A percentile compares a stretch with the other conserved stretches of the same genome.
phyloP scores from a whole-genome alignment of 306 rosid genomes.

The Citrullus mucosospermus region DNA sequence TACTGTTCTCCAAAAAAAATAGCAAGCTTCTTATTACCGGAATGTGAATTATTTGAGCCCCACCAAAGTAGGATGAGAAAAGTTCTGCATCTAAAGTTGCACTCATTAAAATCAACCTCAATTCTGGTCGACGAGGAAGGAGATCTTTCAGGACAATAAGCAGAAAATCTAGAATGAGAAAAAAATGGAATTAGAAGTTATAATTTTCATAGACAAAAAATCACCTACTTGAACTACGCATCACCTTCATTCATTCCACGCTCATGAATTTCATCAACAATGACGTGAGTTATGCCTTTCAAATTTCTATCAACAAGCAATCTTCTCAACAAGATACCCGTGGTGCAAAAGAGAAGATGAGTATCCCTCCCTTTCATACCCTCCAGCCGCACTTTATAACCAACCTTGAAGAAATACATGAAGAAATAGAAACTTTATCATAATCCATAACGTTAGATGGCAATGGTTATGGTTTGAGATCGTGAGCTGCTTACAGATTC shows the following conservation, averaged over 20 bases:
- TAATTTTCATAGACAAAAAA: constrained; percentile 13
- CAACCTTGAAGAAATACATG: constrained; percentile 44
- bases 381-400: constrained; percentile 93
- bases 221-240: constrained; percentile 11
- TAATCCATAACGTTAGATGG: constrained; percentile 1
- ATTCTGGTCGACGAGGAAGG: constrained; percentile 73
- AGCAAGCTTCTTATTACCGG: constrained; percentile 33
- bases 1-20: not conserved
- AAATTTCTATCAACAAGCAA: constrained; percentile 77
- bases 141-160: constrained; percentile 91
- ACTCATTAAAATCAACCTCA: constrained; percentile 88
- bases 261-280: constrained; percentile 98
- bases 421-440: constrained; percentile 10
- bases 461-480: not conserved
- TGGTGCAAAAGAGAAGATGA: constrained; percentile 91
- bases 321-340: constrained; percentile 91
- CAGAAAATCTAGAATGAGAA: constrained; percentile 69
- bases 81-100: constrained; percentile 92
- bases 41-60: constrained; percentile 50
- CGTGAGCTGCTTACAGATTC: constrained; percentile 68
- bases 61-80: constrained; percentile 65
- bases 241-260: constrained; percentile 99
- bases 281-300: constrained; percentile 76
- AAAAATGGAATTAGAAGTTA: constrained; percentile 20
- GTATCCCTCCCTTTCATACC: constrained; percentile 90